A percentile compares a stretch with the other conserved stretches of the same genome.
Conservation (phyloP, 75 land plant genomes). For the Chamaecyparis obtusa region DNA sequence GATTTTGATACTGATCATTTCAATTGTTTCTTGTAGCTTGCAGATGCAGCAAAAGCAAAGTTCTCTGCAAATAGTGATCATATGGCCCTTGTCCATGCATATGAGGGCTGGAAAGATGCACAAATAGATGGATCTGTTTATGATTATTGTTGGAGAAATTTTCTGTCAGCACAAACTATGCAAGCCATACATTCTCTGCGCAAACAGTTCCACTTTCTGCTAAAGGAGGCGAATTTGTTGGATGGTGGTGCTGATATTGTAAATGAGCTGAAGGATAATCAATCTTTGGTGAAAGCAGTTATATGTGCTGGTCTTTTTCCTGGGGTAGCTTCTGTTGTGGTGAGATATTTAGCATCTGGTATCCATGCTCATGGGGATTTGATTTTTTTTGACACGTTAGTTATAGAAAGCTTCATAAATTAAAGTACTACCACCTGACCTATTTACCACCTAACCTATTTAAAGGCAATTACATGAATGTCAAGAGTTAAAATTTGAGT, state of each 20-base stretch:
- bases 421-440: neutral
- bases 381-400: neutral
- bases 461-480: neutral
- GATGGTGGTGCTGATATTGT: slow-evolving; percentile 29
- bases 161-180: slow-evolving; percentile 75
- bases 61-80: slow-evolving; percentile 75
- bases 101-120: slow-evolving; percentile 83
- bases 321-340: slow-evolving; percentile 80
- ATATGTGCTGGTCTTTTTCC: slow-evolving; percentile 95
- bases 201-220: slow-evolving; percentile 76
- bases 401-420: neutral
- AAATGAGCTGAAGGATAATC: slow-evolving; percentile 68
- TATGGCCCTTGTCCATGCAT: slow-evolving; percentile 75
- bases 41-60: slow-evolving; percentile 75
- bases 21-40: slow-evolving; percentile 50
- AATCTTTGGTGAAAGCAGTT: slow-evolving; percentile 65
- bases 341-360: slow-evolving; percentile 20
- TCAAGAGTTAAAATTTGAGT: no score
- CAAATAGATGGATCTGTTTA: slow-evolving; percentile 56
- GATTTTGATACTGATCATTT: neutral
- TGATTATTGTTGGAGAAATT: slow-evolving; percentile 81
- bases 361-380: neutral
- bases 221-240: slow-evolving; percentile 71
- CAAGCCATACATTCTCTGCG: slow-evolving; percentile 82
- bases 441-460: no score